phyloP scores from a whole-genome alignment of 2,329 filamentous ascomycete genomes.

The Clonostachys chloroleuca region DNA sequence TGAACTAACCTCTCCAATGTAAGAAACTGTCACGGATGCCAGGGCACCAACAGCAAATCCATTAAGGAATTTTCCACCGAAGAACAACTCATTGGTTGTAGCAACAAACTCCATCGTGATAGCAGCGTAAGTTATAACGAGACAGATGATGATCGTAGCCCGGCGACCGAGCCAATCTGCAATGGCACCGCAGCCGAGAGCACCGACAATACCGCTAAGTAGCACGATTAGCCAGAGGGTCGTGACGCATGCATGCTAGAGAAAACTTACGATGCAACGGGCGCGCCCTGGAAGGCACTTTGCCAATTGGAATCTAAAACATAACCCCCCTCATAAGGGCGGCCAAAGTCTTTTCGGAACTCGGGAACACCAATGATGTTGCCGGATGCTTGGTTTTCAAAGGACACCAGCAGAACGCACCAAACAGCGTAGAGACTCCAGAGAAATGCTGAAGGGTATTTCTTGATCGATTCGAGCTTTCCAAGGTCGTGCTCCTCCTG shows the following conservation, averaged over 20 bases:
- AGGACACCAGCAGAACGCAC: conserved; percentile 28
- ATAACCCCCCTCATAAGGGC: conserved; percentile 24
- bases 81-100: conserved; percentile 31
- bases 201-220: conserved; percentile 15
- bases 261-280: conserved; percentile 25
- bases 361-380: conserved; percentile 35
- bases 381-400: conserved; percentile 34
- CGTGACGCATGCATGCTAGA: not conserved
- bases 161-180: conserved; percentile 28
- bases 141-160: conserved; percentile 21
- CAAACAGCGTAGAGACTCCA: conserved; percentile 34
- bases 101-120: conserved; percentile 33
- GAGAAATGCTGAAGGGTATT: conserved; percentile 13
- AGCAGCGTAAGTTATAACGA: conserved; percentile 26
- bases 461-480: conserved; percentile 12
- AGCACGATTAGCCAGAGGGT: conserved; percentile 2
- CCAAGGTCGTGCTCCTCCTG: conserved; percentile 17
- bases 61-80: conserved; percentile 34
- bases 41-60: conserved; percentile 26
- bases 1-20: conserved; percentile 20
- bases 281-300: conserved; percentile 33
- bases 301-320: conserved; percentile 37
- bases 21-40: conserved; percentile 16
- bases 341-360: conserved; percentile 38
- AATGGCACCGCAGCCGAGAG: conserved; percentile 22